phyloP scores from a whole-genome alignment of 805 yeast genomes.

The Hanseniaspora lachancei region DNA sequence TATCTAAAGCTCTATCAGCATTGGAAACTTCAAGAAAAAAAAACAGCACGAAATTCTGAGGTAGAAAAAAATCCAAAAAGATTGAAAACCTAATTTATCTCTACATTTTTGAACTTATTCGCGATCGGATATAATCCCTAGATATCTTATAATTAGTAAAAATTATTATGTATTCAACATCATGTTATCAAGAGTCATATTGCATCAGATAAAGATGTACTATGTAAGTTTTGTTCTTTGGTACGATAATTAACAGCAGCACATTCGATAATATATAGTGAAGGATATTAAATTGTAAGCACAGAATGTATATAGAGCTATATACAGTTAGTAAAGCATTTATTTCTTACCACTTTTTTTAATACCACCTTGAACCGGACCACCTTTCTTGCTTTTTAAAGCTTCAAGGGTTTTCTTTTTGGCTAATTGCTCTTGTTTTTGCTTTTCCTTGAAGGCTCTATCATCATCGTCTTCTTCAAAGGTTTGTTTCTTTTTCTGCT shows the following conservation, averaged over 20 bases:
- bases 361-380: conserved; percentile 91
- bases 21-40: neutral
- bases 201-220: no score
- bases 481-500: conserved; percentile 67
- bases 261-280: neutral
- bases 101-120: no score
- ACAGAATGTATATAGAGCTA: no score
- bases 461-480: conserved; percentile 80
- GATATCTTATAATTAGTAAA: no score
- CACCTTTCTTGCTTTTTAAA: conserved; percentile 59
- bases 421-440: conserved; percentile 88
- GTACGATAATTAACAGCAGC: no score
- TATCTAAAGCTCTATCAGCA: neutral
- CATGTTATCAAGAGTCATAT: no score
- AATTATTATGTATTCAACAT: no score
- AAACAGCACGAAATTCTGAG: no score
- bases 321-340: neutral
- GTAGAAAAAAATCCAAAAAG: no score
- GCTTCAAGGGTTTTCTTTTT: conserved; percentile 78
- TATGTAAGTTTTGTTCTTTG: no score
- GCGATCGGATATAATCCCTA: no score
- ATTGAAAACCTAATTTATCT: no score
- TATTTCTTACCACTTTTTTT: conserved; percentile 68
- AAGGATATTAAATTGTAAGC: neutral
- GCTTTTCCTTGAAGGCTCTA: conserved; percentile 79